Conservation (phyloP, 2,329 filamentous ascomycete species). For the Rugonectria rugulosa region DNA sequence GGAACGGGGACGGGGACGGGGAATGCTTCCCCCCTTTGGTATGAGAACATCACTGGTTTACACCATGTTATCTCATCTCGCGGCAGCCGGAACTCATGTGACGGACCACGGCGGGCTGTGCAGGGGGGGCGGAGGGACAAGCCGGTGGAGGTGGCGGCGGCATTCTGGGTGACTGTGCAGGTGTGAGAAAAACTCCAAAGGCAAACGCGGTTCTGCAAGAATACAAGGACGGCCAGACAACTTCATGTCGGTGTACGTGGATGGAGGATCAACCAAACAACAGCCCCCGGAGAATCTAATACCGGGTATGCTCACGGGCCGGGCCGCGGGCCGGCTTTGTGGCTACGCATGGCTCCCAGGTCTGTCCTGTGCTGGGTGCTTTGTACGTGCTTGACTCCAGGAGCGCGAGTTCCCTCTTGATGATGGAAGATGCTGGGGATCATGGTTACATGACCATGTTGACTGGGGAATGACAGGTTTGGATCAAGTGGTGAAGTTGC, state of each 20-base stretch:
- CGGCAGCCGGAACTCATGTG: slow-evolving; percentile 37
- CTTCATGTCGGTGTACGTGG: slow-evolving; percentile 31
- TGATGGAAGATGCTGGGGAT: slow-evolving; percentile 7
- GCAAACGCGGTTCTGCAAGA: slow-evolving; percentile 18
- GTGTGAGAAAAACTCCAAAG: slow-evolving; percentile 15
- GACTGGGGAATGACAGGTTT: slow-evolving; percentile 19
- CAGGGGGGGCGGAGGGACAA: slow-evolving; percentile 22
- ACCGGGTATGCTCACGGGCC: slow-evolving; percentile 37
- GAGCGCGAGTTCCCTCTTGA: slow-evolving; percentile 26
- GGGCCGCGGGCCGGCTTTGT: slow-evolving; percentile 34
- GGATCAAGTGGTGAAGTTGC: no score
- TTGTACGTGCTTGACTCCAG: slow-evolving; percentile 20
- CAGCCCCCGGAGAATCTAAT: slow-evolving; percentile 18
- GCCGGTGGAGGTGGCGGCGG: slow-evolving; percentile 18
- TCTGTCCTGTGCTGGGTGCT: no score
- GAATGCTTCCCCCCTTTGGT: slow-evolving; percentile 10
- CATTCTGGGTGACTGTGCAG: slow-evolving; percentile 12
- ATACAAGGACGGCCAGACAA: slow-evolving; percentile 9
- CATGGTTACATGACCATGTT: slow-evolving; percentile 23
- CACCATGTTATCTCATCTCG: slow-evolving; percentile 32
- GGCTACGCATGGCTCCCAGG: slow-evolving; percentile 12
- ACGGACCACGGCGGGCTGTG: slow-evolving; percentile 29
- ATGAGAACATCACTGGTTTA: slow-evolving; percentile 19
- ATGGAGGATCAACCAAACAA: slow-evolving; percentile 2
- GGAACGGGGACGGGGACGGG: slow-evolving; percentile 24